Base-by-base conservation (phyloP, 2,329 filamentous ascomycete genomes). In the Talaromyces sp. region DNA sequence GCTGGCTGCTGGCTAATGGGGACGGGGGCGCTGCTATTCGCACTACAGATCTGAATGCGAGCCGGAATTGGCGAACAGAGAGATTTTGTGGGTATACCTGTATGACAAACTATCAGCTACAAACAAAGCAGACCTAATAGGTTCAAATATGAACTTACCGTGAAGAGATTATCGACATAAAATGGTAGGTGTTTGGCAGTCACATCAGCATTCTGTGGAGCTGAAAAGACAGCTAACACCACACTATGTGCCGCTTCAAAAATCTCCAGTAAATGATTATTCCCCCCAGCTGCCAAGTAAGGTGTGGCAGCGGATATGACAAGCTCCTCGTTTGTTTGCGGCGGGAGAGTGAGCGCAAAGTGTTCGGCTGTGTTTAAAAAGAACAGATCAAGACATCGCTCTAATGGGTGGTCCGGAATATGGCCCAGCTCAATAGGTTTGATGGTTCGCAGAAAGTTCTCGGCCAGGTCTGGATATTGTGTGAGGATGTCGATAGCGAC, bases 191-290 rank as follows among this genome's bases (percentile, higher is more conserved):
- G 84, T 64, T 84, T 82, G 9, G 86, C 83, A 17, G 90, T 87
- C 24, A 96, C 77, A 17, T 84, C 76, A 19, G 88, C 86, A 67
- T 92, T 93, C 64, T 90, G 87, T 0, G 92, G 90, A 56, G 90
- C 89, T 0, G 90, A 90, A 52, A 96, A 85, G 4, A 91, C 87
- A 1, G 93, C 86, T 6, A 97, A 84, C 65, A 91, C 84, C 49
- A 93, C 85, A 65, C 89, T 90, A 75, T 97, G 93, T 0, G 92
- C 91, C 0, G 93, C 86, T 74, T 97, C 93, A 68, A 96, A 96
- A n/a, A 96, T 85, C 46, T 87, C 82, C 2, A 87, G 75, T 10
- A 89, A 79, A 52, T 83, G 76, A 24, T 78, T 76, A 64, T 85
- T 82, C 19, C 80, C 80, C 27, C 81, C 83, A n/a, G 83, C 77